A percentile compares a stretch with the other conserved stretches of the same genome.
Evolutionary conservation across 345 rosid species (phyloP).

Genomic region (Eucalyptus tenuipes): DNA sequence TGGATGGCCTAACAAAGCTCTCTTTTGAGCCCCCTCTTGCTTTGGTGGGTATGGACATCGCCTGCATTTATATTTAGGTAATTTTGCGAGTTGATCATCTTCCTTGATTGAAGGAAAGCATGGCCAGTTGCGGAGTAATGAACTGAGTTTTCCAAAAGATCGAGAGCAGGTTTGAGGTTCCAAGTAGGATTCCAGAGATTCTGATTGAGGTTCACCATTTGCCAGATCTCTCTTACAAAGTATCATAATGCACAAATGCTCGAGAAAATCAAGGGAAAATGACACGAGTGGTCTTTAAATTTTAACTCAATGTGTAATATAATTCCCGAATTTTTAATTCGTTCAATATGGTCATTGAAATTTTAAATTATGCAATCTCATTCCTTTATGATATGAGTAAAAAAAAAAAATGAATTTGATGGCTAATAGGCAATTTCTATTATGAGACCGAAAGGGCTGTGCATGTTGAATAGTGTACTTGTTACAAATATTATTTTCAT

Average conservation of each 20-base stretch:
- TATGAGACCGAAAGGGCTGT: rapidly evolving
- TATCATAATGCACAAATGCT: background rate
- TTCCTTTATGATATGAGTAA: too few relatives aligned
- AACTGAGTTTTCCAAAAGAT: background rate
- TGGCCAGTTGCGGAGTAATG: background rate
- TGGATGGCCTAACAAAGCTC: background rate
- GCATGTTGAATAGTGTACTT: too few relatives aligned
- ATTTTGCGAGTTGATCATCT: background rate
- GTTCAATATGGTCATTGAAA: rapidly evolving
- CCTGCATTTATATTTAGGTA: background rate
- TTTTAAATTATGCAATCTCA: rapidly evolving
- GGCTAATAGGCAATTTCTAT: too few relatives aligned
- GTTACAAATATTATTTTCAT: rapidly evolving
- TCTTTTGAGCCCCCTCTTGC: background rate
- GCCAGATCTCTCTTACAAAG: too few relatives aligned
- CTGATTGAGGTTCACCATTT: too few relatives aligned
- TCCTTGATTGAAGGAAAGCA: background rate
- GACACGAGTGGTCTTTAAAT: rapidly evolving
- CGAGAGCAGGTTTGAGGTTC: background rate
- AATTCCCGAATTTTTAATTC: rapidly evolving
- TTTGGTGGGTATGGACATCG: background rate
- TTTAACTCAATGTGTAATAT: too few relatives aligned
- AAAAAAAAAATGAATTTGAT: too few relatives aligned
- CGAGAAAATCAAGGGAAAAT: background rate
- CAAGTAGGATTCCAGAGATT: background rate